A percentile compares a stretch with the other conserved stretches of the same genome.
phyloP scores from a whole-genome alignment of 1,284 basidiomycete genomes.

The Hemileccinum hortonii region DNA sequence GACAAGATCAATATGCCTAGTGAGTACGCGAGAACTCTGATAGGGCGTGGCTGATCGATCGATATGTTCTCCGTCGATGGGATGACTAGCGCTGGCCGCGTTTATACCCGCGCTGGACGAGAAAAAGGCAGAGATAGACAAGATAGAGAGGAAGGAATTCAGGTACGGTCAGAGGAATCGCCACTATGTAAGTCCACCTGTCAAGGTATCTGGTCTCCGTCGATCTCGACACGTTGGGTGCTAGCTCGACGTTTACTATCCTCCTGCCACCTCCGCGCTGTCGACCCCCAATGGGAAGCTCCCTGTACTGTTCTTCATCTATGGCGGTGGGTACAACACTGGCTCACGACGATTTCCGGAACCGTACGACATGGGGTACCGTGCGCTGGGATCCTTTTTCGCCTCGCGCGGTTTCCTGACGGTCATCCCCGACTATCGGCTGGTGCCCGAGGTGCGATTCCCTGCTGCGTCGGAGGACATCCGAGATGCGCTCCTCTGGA shows the following conservation, averaged over 20 bases:
- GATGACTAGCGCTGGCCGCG: conserved; percentile 39
- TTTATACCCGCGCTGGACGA: conserved; percentile 47
- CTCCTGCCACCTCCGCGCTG: conserved; percentile 29
- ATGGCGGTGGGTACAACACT: conserved; percentile 59
- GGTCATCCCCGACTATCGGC: conserved; percentile 63
- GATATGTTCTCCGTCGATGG: background rate
- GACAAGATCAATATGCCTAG: conserved; percentile 39
- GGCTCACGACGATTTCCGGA: conserved; percentile 48
- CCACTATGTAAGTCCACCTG: conserved; percentile 46
- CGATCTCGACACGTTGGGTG: background rate
- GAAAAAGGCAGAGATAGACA: conserved; percentile 40
- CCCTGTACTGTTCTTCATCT: conserved; percentile 59
- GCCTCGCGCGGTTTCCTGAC: conserved; percentile 56
- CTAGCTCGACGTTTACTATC: conserved; percentile 61
- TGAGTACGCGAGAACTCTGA: conserved; percentile 25
- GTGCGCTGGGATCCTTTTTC: conserved; percentile 59
- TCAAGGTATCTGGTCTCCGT: no score
- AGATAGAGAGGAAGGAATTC: conserved; percentile 50
- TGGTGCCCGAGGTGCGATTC: conserved; percentile 52
- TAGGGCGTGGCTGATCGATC: conserved; percentile 1
- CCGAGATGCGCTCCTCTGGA: conserved; percentile 57
- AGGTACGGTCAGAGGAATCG: conserved; percentile 52
- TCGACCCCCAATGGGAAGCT: conserved; percentile 33
- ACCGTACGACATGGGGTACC: conserved; percentile 50
- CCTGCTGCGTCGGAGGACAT: conserved; percentile 55